Evolutionary conservation across 2,329 filamentous ascomycete species (phyloP), one percentile per base, ranked within the genome.

Genomic region (Xylaria polymorpha): DNA sequence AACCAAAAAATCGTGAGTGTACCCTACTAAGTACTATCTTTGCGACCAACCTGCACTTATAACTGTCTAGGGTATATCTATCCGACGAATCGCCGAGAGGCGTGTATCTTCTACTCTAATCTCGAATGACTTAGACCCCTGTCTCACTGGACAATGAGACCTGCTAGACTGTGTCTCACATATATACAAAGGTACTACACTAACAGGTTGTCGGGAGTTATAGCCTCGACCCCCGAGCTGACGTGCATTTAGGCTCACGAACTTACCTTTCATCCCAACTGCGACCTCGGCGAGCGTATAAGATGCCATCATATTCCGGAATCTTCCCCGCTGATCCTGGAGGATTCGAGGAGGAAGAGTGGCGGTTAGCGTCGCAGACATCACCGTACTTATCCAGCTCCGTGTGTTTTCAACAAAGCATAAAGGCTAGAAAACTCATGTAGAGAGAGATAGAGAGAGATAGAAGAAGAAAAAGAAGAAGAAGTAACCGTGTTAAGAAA

Each of bases 161-260:
- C 10, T 20, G 14, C 14, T 14, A 3, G 8, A 12, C 48, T 1
- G 37, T 53, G 10, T 20, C 53, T 22, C 20, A 61, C 7, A 43
- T 37, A 37, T 4, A 37, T 37, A 41, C 12, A 12, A 12, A 9
- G 1, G 3, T 35, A 53, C 12, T 9, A 18, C 14, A 10, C 25
- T 20, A 15, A 39, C 20, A 6, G 57, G 41, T 8, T 29, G 20
- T 14, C 22, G 51, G 62, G 61, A 62, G 58, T 63, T 62, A 62
- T 69, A 59, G 59, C 53, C 62, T 58, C 46, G 35, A 43, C 32
- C 32, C 50, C 43, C 20, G 4, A 44, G 43, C n/a, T 44, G 43
- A 44, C 9, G 43, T 44, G n/a, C n/a, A 58, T 32, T 29, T 35
- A 66, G 66, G 51, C 2, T 62, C 62, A 61, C 58, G 58, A 68